phyloP scores from a whole-genome alignment of 805 yeast species.

The Candida adriatica region DNA sequence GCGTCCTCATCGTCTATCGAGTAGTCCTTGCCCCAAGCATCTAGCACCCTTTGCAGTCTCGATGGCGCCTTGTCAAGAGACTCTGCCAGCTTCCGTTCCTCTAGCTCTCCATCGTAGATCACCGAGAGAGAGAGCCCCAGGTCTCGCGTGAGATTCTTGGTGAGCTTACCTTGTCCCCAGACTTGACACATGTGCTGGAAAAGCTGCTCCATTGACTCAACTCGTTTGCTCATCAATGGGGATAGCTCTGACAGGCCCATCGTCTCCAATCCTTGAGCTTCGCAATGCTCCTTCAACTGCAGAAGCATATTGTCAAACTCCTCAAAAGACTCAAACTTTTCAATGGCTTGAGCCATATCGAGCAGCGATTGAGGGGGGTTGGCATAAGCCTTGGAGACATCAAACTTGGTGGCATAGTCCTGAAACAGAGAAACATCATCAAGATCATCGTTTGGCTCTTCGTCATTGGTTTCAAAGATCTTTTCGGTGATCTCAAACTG shows the following conservation, averaged over 20 bases:
- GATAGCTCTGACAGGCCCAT: slow-evolving; percentile 1
- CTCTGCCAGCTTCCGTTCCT: slow-evolving; percentile 3
- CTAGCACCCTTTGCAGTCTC: slow-evolving; percentile 3
- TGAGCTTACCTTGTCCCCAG: slow-evolving; percentile 9
- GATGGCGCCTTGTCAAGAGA: not conserved
- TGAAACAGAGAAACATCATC: slow-evolving; percentile 9
- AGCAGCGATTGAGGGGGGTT: slow-evolving; percentile 10
- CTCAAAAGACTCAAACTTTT: slow-evolving; percentile 18
- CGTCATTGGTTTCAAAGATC: not conserved
- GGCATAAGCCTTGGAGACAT: slow-evolving; percentile 3
- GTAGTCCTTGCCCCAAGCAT: slow-evolving; percentile 18
- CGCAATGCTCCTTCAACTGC: slow-evolving; percentile 27
- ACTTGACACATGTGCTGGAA: slow-evolving; percentile 1
- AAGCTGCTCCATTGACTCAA: slow-evolving; percentile 4
- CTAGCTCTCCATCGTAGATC: slow-evolving; percentile 8
- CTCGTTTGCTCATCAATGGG: slow-evolving; percentile 1
- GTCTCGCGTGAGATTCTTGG: slow-evolving; percentile 10
- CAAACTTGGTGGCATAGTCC: slow-evolving; percentile 10
- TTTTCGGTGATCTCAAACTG: not conserved
- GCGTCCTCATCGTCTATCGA: slow-evolving; percentile 9
- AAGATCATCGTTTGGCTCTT: not conserved
- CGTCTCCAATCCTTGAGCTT: slow-evolving; percentile 18
- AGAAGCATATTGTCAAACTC: slow-evolving; percentile 35
- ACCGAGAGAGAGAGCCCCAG: slow-evolving; percentile 10
- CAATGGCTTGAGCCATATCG: slow-evolving; percentile 21